Percentiles rank a stretch among this genome's conserved stretches.
These are phyloP conservation scores for Biscogniauxia marginata DNA, from an alignment of 2,329 filamentous ascomycete genomes.

Conservation along the genomic window DNA sequence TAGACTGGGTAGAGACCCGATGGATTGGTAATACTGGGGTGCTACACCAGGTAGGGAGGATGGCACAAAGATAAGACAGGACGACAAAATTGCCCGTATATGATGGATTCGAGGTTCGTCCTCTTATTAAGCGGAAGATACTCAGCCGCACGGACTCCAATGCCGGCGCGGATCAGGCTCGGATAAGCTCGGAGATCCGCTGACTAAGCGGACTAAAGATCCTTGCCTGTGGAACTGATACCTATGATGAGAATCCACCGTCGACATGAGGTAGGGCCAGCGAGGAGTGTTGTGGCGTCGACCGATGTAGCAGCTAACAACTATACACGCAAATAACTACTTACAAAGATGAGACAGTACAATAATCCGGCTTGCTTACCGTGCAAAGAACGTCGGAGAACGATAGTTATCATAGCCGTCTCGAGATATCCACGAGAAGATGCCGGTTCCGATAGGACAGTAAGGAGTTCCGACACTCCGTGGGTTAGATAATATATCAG, in stretches of 20 bases:
- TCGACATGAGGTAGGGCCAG: background rate
- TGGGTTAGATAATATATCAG: background rate
- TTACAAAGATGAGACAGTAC: background rate
- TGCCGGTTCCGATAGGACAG: background rate
- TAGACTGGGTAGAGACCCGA: background rate
- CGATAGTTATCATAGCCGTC: background rate
- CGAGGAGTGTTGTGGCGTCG: background rate
- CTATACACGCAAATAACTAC: background rate
- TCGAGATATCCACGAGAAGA: background rate
- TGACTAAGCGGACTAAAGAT: background rate
- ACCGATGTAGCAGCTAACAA: background rate
- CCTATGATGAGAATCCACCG: background rate
- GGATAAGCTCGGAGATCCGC: background rate
- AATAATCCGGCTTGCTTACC: background rate
- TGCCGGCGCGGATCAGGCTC: no score
- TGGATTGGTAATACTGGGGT: background rate
- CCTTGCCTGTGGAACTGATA: background rate
- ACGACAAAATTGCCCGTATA: no score
- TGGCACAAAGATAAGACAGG: background rate
- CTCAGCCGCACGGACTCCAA: background rate
- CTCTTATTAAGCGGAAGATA: background rate
- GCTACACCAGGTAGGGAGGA: no score
- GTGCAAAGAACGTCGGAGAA: background rate
- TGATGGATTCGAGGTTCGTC: background rate
- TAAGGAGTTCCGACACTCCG: background rate